A percentile compares a stretch with the other conserved stretches of the same genome.
These are phyloP conservation scores for Globisporangium okanoganense DNA, from an alignment of 352 stramenopile species.

Conservation along the genomic window DNA sequence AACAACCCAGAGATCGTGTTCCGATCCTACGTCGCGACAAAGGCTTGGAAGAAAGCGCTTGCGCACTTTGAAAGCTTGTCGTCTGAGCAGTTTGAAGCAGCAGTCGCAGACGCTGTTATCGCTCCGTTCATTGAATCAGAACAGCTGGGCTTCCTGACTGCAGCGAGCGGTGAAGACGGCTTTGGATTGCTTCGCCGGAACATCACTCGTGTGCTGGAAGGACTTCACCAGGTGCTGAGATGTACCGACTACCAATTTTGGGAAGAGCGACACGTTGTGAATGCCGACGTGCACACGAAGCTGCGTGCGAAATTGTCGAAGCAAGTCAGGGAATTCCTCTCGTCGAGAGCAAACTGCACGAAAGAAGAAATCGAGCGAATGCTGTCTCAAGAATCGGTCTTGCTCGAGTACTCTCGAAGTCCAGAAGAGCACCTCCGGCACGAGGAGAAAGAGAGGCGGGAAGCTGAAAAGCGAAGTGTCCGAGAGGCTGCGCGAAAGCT, in stretches of 20 bases:
- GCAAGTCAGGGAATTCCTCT: constrained; percentile 51
- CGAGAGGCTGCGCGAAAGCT: constrained; percentile 65
- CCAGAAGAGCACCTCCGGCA: constrained; percentile 36
- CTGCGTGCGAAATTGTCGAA: constrained; percentile 48
- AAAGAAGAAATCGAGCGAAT: constrained; percentile 43
- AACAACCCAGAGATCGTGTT: constrained; percentile 69
- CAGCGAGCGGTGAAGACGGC: constrained; percentile 61
- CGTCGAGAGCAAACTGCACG: constrained; percentile 19
- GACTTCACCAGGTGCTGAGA: constrained; percentile 51
- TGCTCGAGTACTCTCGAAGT: constrained; percentile 40
- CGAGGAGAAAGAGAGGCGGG: constrained; percentile 48
- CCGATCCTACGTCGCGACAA: constrained; percentile 68
- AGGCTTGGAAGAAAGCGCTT: constrained; percentile 82
- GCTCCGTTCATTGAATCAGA: constrained; percentile 3
- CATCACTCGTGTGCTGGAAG: constrained; percentile 72
- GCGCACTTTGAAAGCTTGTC: constrained; percentile 64
- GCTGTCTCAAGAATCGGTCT: constrained; percentile 38
- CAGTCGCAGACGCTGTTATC: constrained; percentile 26
- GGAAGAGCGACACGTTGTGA: constrained; percentile 72
- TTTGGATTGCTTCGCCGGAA: constrained; percentile 76
- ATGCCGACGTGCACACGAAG: constrained; percentile 54
- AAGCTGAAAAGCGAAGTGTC: constrained; percentile 67
- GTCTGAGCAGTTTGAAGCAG: constrained; percentile 35
- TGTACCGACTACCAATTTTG: constrained; percentile 84
- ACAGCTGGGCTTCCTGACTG: constrained; percentile 39